phyloP scores from a whole-genome alignment of 768 basidiomycete genomes.

The Guyanaporus albipodus region DNA sequence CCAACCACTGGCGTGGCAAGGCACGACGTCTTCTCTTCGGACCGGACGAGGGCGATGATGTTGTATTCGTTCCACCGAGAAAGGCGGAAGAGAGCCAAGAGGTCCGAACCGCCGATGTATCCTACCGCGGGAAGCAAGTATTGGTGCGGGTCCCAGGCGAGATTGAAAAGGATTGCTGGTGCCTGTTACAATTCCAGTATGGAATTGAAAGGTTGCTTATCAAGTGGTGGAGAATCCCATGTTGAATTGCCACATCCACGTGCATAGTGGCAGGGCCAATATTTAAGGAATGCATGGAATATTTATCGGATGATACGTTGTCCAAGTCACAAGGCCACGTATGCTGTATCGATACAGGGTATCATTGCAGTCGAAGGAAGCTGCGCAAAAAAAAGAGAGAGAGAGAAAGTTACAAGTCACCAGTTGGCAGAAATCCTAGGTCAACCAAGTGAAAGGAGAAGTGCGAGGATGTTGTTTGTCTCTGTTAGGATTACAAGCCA shows the following conservation, averaged over 20 bases:
- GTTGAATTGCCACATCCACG: background rate
- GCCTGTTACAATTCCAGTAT: background rate
- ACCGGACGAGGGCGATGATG: conserved; percentile 45
- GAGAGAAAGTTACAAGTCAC: no score
- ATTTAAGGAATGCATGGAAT: no score
- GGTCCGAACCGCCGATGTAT: conserved; percentile 55
- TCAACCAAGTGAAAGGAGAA: no score
- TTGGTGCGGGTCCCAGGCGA: background rate
- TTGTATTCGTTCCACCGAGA: conserved; percentile 39
- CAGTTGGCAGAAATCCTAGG: no score
- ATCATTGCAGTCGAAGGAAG: no score
- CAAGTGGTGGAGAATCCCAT: conserved; percentile 5
- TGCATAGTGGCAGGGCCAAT: no score
- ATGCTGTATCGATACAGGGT: no score
- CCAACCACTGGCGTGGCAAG: conserved; percentile 32
- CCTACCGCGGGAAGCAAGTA: conserved; percentile 28
- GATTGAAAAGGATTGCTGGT: background rate
- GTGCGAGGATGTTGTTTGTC: conserved; percentile 20
- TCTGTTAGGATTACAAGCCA: conserved; percentile 23
- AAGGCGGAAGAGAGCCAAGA: conserved; percentile 44
- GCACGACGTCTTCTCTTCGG: conserved; percentile 33
- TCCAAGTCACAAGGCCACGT: no score
- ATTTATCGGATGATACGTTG: background rate
- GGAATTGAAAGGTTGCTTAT: background rate
- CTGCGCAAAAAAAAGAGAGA: no score